phyloP scores from a whole-genome alignment of 169 alveolate genomes.

The Eimeria necatrix region DNA sequence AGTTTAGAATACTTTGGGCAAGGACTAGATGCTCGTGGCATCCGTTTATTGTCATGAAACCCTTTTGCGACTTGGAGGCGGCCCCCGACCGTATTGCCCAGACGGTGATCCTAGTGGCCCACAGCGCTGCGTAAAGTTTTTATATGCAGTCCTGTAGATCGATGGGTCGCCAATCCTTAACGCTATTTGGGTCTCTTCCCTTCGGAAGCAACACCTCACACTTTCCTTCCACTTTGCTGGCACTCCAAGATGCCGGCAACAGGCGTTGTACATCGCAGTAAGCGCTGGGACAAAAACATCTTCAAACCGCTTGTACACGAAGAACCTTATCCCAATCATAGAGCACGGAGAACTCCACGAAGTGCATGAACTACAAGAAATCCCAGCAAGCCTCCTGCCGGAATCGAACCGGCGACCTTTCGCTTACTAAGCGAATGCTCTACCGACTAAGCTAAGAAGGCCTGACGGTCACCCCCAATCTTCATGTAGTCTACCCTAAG shows the following conservation, averaged over 20 bases:
- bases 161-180: neutral
- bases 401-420: neutral
- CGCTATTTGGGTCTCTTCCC: neutral
- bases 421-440: conserved; percentile 91
- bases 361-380: neutral
- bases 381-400: neutral
- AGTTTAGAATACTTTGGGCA: neutral
- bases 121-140: neutral
- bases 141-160: neutral
- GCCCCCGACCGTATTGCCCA: neutral
- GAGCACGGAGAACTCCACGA: no score
- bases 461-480: neutral
- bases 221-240: neutral
- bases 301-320: conserved; percentile 32
- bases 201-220: neutral
- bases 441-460: conserved; percentile 90
- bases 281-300: conserved; percentile 31
- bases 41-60: neutral
- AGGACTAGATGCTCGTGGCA: conserved; percentile 5
- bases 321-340: conserved; percentile 20
- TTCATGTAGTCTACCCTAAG: no score
- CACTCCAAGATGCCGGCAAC: neutral
- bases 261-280: conserved; percentile 4
- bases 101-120: neutral
- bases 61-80: neutral